Evolutionary conservation across 2,329 filamentous ascomycete species (phyloP).

Genomic region (Gaeumannomyces sp.): DNA sequence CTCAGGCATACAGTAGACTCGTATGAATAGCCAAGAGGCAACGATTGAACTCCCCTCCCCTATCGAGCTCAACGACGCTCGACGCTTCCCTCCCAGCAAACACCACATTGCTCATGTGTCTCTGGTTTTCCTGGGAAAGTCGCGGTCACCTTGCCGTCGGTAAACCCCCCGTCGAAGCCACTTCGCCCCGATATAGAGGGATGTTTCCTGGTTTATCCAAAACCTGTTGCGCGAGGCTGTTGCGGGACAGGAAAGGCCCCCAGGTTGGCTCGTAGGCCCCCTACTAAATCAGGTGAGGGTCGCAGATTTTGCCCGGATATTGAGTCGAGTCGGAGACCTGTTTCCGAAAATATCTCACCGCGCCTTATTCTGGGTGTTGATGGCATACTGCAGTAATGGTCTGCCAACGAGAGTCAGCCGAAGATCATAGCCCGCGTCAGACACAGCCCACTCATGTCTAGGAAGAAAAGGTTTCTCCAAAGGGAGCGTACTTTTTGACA

Average conservation of each 20-base stretch:
- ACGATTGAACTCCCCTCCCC: neutral
- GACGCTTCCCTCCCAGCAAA: neutral
- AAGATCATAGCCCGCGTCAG: neutral
- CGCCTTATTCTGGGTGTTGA: neutral
- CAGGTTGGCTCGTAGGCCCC: neutral
- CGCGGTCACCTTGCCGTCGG: neutral
- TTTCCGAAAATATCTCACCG: neutral
- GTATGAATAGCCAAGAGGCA: conserved; percentile 35
- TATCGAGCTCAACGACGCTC: neutral
- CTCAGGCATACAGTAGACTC: conserved; percentile 40
- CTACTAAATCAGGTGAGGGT: neutral
- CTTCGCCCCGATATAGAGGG: neutral
- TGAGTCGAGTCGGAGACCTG: neutral
- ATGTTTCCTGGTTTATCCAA: neutral
- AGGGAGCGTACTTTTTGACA: conserved; percentile 16
- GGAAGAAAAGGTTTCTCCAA: too few relatives aligned
- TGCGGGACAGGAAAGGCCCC: too few relatives aligned
- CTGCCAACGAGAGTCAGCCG: neutral
- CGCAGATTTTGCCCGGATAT: neutral
- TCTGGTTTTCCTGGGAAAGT: too few relatives aligned
- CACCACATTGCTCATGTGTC: neutral
- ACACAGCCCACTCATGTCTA: neutral
- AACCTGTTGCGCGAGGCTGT: neutral
- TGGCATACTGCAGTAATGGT: neutral
- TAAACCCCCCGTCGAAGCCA: neutral